Conservation (phyloP, 1,284 basidiomycete species). For the Uromyces viciae-fabae region DNA sequence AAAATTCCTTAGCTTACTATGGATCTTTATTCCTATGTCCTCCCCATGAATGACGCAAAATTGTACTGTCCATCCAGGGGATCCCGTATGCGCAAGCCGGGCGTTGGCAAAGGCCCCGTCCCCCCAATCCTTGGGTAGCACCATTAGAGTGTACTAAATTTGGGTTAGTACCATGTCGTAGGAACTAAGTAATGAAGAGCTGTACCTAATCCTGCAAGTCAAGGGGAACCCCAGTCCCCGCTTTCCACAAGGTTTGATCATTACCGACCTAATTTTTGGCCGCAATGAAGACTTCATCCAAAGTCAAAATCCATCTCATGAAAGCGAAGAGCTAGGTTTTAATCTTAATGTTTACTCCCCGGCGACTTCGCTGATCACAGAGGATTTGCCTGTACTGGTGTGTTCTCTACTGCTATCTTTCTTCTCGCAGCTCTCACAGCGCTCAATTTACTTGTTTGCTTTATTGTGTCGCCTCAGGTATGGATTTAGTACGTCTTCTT, state of each 20-base stretch:
- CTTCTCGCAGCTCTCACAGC: not conserved
- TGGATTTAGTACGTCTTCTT: conserved; percentile 33
- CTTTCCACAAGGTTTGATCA: conserved; percentile 26
- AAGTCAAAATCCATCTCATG: not conserved
- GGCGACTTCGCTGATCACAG: not conserved
- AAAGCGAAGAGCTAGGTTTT: conserved; percentile 37
- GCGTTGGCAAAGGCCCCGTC: conserved; percentile 31
- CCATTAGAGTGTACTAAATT: conserved; percentile 30
- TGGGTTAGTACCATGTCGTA: conserved; percentile 29
- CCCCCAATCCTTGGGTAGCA: conserved; percentile 22
- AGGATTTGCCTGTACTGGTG: conserved; percentile 34
- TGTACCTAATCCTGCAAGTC: not conserved
- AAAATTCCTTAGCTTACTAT: not conserved
- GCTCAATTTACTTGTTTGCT: not conserved
- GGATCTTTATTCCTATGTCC: not conserved
- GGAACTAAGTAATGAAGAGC: not conserved
- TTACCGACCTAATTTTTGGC: conserved; percentile 8
- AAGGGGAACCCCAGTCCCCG: conserved; percentile 15
- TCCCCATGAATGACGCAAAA: conserved; percentile 10
- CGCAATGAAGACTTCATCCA: not conserved
- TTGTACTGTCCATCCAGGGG: conserved; percentile 18
- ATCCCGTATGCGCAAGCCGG: conserved; percentile 41
- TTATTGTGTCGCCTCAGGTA: conserved; percentile 3
- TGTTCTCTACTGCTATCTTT: not conserved
- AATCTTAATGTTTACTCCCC: conserved; percentile 40